phyloP scores from a whole-genome alignment of 805 yeast species.

The Lipomyces sp. region DNA sequence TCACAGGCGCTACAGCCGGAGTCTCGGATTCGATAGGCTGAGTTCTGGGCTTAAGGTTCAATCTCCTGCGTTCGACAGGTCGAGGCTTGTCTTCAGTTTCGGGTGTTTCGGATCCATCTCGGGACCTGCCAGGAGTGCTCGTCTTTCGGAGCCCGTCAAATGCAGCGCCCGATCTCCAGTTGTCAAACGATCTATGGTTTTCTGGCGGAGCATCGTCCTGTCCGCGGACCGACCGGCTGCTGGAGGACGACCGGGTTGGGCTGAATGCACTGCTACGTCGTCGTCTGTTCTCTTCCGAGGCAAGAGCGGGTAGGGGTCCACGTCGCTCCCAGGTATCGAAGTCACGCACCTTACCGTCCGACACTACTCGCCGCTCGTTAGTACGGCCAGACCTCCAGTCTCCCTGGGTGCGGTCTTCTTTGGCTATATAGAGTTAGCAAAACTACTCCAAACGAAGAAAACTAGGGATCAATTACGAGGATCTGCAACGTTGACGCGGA shows the following conservation, averaged over 20 bases:
- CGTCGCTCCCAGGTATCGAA: conserved; percentile 45
- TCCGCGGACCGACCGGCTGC: conserved; percentile 13
- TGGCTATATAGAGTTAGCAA: conserved; percentile 15
- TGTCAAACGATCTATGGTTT: conserved; percentile 37
- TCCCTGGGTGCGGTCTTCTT: conserved; percentile 36
- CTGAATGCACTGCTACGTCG: conserved; percentile 58
- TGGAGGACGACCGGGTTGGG: conserved; percentile 26
- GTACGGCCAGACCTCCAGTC: conserved; percentile 38
- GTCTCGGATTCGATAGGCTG: conserved; percentile 37
- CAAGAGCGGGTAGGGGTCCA: conserved; percentile 41
- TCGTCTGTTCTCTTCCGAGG: conserved; percentile 32
- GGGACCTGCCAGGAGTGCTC: conserved; percentile 9
- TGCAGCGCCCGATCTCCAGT: conserved; percentile 45
- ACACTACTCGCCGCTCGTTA: conserved; percentile 19
- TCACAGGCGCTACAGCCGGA: conserved; percentile 43
- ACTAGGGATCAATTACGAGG: conserved; percentile 38
- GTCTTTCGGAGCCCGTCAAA: conserved; percentile 12
- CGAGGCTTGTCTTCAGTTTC: conserved; percentile 49
- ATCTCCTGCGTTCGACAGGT: conserved; percentile 46
- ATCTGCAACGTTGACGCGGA: conserved; percentile 79
- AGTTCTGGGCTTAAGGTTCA: conserved; percentile 49
- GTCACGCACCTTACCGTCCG: conserved; percentile 55
- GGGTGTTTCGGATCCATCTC: conserved; percentile 22
- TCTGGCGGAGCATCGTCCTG: conserved; percentile 23
- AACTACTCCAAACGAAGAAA: neutral